phyloP scores from a whole-genome alignment of 1,284 basidiomycete genomes.

The Takashimella tepidaria region DNA sequence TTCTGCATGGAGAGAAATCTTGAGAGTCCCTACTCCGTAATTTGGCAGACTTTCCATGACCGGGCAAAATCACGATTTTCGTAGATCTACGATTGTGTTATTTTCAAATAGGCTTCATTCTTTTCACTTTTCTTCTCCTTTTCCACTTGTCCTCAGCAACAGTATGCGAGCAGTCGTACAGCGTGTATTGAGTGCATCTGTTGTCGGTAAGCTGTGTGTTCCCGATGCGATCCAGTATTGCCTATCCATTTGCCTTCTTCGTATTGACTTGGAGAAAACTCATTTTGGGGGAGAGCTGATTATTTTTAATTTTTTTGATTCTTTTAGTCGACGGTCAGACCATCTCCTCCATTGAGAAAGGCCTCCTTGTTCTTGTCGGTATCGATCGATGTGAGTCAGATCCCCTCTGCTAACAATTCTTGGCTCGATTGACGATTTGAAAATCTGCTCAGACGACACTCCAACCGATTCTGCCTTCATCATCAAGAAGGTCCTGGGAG shows the following conservation, averaged over 20 bases:
- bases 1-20: no score
- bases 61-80: no score
- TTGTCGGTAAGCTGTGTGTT: constrained; percentile 29
- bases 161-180: constrained; percentile 48
- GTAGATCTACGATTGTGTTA: no score
- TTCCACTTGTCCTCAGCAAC: neutral
- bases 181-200: constrained; percentile 41
- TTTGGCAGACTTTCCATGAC: no score
- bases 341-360: constrained; percentile 72
- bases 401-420: constrained; percentile 1
- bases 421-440: constrained; percentile 1
- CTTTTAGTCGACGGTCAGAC: constrained; percentile 40
- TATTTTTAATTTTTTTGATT: neutral
- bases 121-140: no score
- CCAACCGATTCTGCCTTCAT: constrained; percentile 62
- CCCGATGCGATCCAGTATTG: neutral
- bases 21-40: no score
- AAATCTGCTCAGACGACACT: constrained; percentile 62
- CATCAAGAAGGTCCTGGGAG: constrained; percentile 70
- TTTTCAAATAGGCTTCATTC: no score
- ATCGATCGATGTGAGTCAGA: constrained; percentile 64
- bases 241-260: neutral
- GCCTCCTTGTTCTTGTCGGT: constrained; percentile 81
- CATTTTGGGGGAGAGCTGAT: no score
- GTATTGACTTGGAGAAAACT: neutral